phyloP scores from a whole-genome alignment of 2,329 filamentous ascomycete genomes.

The Exophiala lecanii-corni region DNA sequence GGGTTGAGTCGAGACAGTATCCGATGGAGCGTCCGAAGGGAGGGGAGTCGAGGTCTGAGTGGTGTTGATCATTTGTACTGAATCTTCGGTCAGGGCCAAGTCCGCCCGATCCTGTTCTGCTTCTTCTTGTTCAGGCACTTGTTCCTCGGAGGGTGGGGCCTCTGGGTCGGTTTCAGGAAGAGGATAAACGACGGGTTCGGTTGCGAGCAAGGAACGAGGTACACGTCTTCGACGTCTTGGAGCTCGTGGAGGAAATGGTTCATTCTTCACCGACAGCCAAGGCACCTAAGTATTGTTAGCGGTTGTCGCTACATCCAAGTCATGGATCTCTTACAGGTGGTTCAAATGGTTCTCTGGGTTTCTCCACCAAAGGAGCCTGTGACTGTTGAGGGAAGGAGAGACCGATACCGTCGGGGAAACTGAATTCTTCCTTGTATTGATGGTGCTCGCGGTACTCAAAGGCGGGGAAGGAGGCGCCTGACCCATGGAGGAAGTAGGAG shows the following conservation, averaged over 20 bases:
- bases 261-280: constrained; percentile 55
- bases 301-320: neutral
- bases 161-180: constrained; percentile 36
- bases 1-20: constrained; percentile 51
- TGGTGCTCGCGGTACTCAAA: constrained; percentile 23
- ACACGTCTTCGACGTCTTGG: constrained; percentile 43
- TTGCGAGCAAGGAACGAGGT: constrained; percentile 33
- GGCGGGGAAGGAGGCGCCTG: constrained; percentile 26
- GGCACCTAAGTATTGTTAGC: constrained; percentile 43
- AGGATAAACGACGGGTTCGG: constrained; percentile 47
- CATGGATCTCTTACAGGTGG: constrained; percentile 40
- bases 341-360: constrained; percentile 43
- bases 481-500: constrained; percentile 31
- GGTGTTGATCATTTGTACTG: constrained; percentile 7
- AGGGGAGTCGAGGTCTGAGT: constrained; percentile 53
- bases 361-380: constrained; percentile 21
- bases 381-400: constrained; percentile 31
- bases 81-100: neutral
- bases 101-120: constrained; percentile 2
- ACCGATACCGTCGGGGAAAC: constrained; percentile 21
- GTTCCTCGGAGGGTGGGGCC: constrained; percentile 12
- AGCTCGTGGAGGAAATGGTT: constrained; percentile 50
- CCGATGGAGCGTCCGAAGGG: constrained; percentile 55
- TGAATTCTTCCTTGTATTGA: constrained; percentile 24
- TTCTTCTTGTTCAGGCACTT: neutral